phyloP scores from a whole-genome alignment of 2,329 filamentous ascomycete genomes.

The Meredithiella fracta region DNA sequence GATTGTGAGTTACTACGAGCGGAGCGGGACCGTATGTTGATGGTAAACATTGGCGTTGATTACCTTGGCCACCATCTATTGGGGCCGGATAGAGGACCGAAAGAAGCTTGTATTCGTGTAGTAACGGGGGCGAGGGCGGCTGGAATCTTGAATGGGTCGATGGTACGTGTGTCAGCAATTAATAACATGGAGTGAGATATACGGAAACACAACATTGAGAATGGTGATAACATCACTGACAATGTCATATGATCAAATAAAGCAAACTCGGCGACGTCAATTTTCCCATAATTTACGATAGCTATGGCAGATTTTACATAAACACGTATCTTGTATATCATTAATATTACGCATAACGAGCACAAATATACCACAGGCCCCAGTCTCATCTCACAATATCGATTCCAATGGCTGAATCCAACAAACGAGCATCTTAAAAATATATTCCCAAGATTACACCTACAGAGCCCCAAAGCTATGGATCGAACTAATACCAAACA shows the following conservation, averaged over 20 bases:
- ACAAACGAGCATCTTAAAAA: background rate
- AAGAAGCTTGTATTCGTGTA: background rate
- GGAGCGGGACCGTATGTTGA: background rate
- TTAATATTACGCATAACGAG: background rate
- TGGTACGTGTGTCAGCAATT: background rate
- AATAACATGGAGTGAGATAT: background rate
- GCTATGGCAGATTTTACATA: background rate
- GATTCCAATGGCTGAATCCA: background rate
- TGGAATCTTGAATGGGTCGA: background rate
- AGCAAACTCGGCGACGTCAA: background rate
- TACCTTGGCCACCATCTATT: no score
- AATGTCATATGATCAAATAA: no score
- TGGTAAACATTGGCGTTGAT: background rate
- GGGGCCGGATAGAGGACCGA: background rate
- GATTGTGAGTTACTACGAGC: no score
- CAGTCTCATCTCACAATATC: background rate
- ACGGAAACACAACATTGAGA: no score
- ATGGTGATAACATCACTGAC: no score
- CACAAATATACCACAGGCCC: background rate
- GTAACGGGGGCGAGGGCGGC: background rate
- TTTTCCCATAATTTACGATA: background rate
- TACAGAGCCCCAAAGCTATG: no score
- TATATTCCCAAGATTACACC: no score
- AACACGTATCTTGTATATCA: background rate
- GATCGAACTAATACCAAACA: no score